These are phyloP conservation scores for Hebeloma cylindrosporum DNA, from an alignment of 768 basidiomycete species.

Conservation along the genomic window DNA sequence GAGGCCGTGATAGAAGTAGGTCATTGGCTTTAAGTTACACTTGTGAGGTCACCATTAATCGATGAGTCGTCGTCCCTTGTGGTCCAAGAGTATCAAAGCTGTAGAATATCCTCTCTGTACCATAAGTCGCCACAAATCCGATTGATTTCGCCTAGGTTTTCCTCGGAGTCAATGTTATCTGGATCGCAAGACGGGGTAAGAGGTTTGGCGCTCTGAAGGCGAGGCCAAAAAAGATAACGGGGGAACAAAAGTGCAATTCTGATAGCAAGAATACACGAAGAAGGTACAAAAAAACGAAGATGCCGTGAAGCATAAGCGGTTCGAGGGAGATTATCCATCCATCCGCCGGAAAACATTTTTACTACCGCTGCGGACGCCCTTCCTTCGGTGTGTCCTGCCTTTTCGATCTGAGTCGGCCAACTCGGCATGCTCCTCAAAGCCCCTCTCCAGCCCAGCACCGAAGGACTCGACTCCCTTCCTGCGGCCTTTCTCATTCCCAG, in stretches of 20 bases:
- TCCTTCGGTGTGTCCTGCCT: slow-evolving; percentile 79
- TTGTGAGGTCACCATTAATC: neutral
- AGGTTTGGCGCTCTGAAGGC: no score
- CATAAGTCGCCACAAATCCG: slow-evolving; percentile 7
- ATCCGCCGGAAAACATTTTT: slow-evolving; percentile 73
- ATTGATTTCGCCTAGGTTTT: neutral
- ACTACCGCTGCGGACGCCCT: slow-evolving; percentile 84
- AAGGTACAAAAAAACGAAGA: no score
- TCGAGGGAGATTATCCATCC: slow-evolving; percentile 12
- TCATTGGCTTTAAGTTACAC: neutral
- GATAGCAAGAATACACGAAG: no score
- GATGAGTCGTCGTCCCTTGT: neutral
- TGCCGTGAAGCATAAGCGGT: no score
- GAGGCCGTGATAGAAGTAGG: slow-evolving; percentile 42
- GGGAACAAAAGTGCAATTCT: neutral
- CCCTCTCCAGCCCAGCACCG: slow-evolving; percentile 88
- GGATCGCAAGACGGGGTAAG: no score
- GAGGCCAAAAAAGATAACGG: neutral
- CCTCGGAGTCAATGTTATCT: neutral
- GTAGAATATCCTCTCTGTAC: neutral
- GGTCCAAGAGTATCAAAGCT: neutral
- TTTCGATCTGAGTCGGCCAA: slow-evolving; percentile 66
- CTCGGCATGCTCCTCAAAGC: slow-evolving; percentile 51
- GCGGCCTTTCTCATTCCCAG: slow-evolving; percentile 33
- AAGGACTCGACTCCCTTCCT: slow-evolving; percentile 75